A percentile compares a stretch with the other conserved stretches of the same genome.
phyloP scores from a whole-genome alignment of 2,329 filamentous ascomycete genomes.

The Talaromyces sp. region DNA sequence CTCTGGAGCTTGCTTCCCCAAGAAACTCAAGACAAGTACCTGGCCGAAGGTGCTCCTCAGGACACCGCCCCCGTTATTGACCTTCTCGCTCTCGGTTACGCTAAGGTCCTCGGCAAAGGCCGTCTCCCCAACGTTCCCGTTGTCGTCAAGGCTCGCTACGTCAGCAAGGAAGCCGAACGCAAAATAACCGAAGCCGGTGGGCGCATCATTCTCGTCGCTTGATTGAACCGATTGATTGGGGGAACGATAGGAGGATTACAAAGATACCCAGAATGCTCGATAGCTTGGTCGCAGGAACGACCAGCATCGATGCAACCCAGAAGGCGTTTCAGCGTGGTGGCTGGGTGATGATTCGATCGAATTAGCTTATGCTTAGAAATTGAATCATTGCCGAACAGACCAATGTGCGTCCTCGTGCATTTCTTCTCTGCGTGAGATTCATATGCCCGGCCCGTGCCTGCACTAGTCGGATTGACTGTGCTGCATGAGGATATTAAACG shows the following conservation, averaged over 20 bases:
- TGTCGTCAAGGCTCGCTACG: conserved; percentile 91
- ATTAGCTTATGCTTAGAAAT: conserved; percentile 20
- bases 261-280: conserved; percentile 13
- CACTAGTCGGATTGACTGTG: not conserved
- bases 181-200: conserved; percentile 99
- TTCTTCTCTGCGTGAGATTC: not conserved
- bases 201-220: conserved; percentile 92
- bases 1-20: conserved; percentile 91
- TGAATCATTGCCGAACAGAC: conserved; percentile 21
- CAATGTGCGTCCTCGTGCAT: conserved; percentile 19
- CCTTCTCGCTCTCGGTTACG: conserved; percentile 94
- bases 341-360: conserved; percentile 20
- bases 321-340: conserved; percentile 21
- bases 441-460: not conserved
- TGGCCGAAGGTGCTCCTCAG: conserved; percentile 68
- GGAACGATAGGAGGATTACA: not conserved
- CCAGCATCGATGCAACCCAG: conserved; percentile 1
- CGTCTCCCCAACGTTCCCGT: conserved; percentile 88
- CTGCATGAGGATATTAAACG: not conserved
- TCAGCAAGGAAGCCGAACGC: conserved; percentile 93
- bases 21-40: conserved; percentile 91
- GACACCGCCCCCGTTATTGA: conserved; percentile 97
- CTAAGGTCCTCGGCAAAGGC: conserved; percentile 98
- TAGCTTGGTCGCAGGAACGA: conserved; percentile 15
- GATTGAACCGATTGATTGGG: conserved; percentile 35